Conservation (phyloP, 306 rosid species). For the Prunus campanulata region DNA sequence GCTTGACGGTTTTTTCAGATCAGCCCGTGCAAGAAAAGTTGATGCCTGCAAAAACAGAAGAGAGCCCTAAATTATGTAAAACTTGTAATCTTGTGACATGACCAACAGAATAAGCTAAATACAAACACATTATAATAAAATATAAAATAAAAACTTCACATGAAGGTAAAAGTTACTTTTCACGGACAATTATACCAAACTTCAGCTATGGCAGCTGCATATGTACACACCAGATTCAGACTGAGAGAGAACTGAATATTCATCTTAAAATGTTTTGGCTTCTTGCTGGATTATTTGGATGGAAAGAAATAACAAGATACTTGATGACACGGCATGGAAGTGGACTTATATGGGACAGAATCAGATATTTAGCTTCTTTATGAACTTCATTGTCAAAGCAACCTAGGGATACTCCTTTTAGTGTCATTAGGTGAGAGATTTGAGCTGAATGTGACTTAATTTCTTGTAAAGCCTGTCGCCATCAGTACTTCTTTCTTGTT, state of each 20-base stretch:
- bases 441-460: neutral
- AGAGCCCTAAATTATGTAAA: neutral
- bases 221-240: neutral
- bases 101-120: neutral
- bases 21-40: conserved; percentile 92
- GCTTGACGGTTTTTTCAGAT: conserved; percentile 76
- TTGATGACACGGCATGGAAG: neutral
- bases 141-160: neutral
- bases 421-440: neutral
- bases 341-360: neutral
- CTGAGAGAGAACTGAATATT: conserved; percentile 7
- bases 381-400: neutral
- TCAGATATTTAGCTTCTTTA: neutral
- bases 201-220: conserved; percentile 13
- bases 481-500: neutral
- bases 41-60: conserved; percentile 60
- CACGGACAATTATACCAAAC: neutral
- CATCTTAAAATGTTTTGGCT: conserved; percentile 57
- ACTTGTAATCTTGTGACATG: neutral
- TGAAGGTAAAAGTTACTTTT: neutral
- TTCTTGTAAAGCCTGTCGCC: neutral
- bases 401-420: neutral
- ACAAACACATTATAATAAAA: neutral
- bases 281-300: neutral
- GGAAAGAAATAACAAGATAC: neutral